Base-by-base conservation (phyloP, 495 filamentous ascomycete species). In the Pseudoneurospora amorphoporcata region DNA sequence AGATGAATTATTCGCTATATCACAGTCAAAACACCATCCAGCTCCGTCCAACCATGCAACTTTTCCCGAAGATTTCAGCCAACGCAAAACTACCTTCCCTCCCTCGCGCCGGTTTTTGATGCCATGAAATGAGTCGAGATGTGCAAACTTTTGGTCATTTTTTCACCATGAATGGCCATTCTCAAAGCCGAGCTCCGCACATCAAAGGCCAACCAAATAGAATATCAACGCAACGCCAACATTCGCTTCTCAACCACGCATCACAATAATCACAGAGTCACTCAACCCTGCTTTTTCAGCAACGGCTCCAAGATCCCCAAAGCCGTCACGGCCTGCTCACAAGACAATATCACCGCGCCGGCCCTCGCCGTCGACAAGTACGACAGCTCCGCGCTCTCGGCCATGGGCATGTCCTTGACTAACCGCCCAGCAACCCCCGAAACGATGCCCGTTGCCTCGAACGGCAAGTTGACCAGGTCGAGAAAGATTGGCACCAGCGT, bases 401-500 rank as follows among this genome's bases (percentile, higher is more conserved):
- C 70, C 75, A 85, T 86, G 23, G 75, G 71, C 83, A 87, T 83
- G 72, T 86, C 86, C 72, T 80, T 87, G 2, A 92, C 92, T 47
- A 97, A 84, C 73, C 88, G 87, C 16, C 93, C 92, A 1, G 94
- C 94, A 23, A 98, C 92, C 8, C 94, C 94, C 75, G 93, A 97
- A 42, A 98, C 93, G 70, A 98, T 97, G 41, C 95, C 95, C 2
- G 94, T 97, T 4, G 92, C 94, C 80, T 97, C 94, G 32, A 94
- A 85, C 1, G 94, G 93, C 3, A 98, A 84, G 39, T 90, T 89
- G 29, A 87, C 87, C 69, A 99, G 84, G 75, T 98, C 94, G 3
- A 99, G 86, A 74, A 92, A 95, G 73, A 99, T 95, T 0, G 95
- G 94, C 16, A 98, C 88, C 17, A 97, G 87, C 40, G 89, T 87